Evolutionary conservation across 331 rosid species (phyloP), one percentile per base, ranked within the genome.

Genomic region (Telfairia occidentalis): DNA sequence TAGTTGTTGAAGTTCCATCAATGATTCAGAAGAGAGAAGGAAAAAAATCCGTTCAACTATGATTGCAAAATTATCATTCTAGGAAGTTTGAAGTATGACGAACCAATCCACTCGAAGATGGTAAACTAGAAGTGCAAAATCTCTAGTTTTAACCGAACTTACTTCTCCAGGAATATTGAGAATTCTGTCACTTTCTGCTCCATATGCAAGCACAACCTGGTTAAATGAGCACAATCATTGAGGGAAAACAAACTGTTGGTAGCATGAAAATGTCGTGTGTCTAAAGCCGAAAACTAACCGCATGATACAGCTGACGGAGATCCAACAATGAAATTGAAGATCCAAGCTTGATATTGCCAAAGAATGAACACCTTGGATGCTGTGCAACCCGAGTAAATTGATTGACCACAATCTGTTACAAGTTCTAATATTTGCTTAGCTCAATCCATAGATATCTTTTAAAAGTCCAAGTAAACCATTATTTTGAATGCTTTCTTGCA

Each of bases 191-290:
- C 96, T 91, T 84, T 90, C 98, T 74, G 97, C 98, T 42, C 98
- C 97, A 57, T 90, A 95, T 32, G 97, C 89, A 26, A 95, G 96
- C 82, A 91, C 89, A 79, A 91, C 97, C 98, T 95, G 86, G 76
- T 55, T 81, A 76, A 75, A 79, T 23, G 32, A 81, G 77, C 65
- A 50, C 26, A 7, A 67, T 10, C 40, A 65, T 48, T 50, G 23
- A 64, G 76, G 45, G 66, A 78, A 60, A 52, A 48, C 21, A 79
- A n/a, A 71, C 40, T 37, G 19, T 30, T 32, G 76, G 61, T 53
- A 53, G 57, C 55, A 35, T 9, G 4, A 73, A 70, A 53, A 3
- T 3, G 9, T 4, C 8, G 2, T 53, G 16, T 42, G 30, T 75
- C 78, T 18, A 38, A 32, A 78, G 28, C 26, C 75, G 24, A 79